Evolutionary conservation across 2,329 filamentous ascomycete species (phyloP).

Genomic region (Xylaria sp.): DNA sequence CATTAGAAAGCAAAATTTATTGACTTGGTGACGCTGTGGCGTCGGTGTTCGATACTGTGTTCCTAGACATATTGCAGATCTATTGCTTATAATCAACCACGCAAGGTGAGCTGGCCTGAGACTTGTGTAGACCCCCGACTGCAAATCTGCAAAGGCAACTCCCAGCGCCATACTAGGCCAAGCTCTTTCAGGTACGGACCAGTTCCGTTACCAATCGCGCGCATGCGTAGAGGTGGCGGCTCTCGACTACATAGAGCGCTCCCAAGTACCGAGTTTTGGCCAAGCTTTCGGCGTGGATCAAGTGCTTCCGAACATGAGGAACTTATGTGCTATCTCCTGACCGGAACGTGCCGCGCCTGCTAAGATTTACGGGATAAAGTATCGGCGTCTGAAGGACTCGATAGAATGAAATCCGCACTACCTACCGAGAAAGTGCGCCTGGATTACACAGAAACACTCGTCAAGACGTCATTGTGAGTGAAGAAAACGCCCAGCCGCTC

Average conservation of each 20-base stretch:
- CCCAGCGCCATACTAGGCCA: not conserved
- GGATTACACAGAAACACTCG: slow-evolving; percentile 2
- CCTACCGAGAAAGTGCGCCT: not conserved
- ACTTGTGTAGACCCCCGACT: not conserved
- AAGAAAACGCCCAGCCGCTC: slow-evolving; percentile 8
- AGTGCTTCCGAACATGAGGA: slow-evolving; percentile 29
- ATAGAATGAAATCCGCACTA: slow-evolving; percentile 15
- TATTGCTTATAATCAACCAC: not conserved
- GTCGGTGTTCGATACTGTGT: slow-evolving; percentile 1
- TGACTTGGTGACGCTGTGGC: not conserved
- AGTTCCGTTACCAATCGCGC: slow-evolving; percentile 19
- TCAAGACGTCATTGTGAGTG: not conserved
- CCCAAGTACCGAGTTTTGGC: slow-evolving; percentile 30
- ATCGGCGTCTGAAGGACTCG: slow-evolving; percentile 8
- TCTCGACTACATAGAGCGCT: slow-evolving; percentile 13
- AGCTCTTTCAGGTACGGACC: slow-evolving; percentile 21
- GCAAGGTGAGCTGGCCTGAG: not conserved
- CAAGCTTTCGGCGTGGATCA: slow-evolving; percentile 30
- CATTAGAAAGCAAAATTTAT: not conserved
- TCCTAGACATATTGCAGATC: not conserved
- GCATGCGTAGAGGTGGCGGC: slow-evolving; percentile 9
- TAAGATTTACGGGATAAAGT: slow-evolving; percentile 23
- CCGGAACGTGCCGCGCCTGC: slow-evolving; percentile 13
- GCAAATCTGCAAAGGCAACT: slow-evolving; percentile 1
- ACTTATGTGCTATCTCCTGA: slow-evolving; percentile 18